These are phyloP conservation scores for Gracilaria domingensis DNA, from an alignment of 23 red algal species.

Conservation along the genomic window DNA sequence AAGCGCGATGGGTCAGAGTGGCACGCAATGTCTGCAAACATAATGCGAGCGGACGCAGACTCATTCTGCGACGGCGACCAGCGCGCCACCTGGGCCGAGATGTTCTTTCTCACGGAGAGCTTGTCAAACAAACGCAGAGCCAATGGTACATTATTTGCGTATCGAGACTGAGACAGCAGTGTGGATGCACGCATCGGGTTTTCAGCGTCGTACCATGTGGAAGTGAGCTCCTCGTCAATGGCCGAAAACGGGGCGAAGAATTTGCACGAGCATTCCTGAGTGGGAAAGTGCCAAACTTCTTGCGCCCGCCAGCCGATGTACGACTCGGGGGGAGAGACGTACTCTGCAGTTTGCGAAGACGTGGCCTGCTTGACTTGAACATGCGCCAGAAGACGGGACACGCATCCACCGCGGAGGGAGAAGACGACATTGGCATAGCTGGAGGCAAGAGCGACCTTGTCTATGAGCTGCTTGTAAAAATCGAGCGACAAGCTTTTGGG, in stretches of 20 bases:
- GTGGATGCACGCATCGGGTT: slow-evolving; percentile 31
- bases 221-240: slow-evolving; percentile 66
- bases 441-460: slow-evolving; percentile 43
- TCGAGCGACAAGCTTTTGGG: slow-evolving; percentile 64
- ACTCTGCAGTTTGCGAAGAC: neutral
- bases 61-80: slow-evolving; percentile 37
- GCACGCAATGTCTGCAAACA: slow-evolving; percentile 39
- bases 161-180: neutral
- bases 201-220: slow-evolving; percentile 36
- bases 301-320: slow-evolving; percentile 58
- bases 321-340: slow-evolving; percentile 38
- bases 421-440: slow-evolving; percentile 46
- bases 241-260: slow-evolving; percentile 51
- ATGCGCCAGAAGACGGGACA: slow-evolving; percentile 54
- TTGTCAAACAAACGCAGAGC: slow-evolving; percentile 25
- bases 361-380: slow-evolving; percentile 29
- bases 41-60: neutral
- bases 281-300: slow-evolving; percentile 56
- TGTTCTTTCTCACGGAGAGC: neutral
- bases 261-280: slow-evolving; percentile 57
- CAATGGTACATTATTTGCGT: slow-evolving; percentile 1
- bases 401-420: slow-evolving; percentile 53
- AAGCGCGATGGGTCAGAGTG: slow-evolving; percentile 6
- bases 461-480: slow-evolving; percentile 64
- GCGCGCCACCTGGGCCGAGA: slow-evolving; percentile 24